Conservation (phyloP, 1,284 basidiomycete genomes). For the Trichosporon sp. region DNA sequence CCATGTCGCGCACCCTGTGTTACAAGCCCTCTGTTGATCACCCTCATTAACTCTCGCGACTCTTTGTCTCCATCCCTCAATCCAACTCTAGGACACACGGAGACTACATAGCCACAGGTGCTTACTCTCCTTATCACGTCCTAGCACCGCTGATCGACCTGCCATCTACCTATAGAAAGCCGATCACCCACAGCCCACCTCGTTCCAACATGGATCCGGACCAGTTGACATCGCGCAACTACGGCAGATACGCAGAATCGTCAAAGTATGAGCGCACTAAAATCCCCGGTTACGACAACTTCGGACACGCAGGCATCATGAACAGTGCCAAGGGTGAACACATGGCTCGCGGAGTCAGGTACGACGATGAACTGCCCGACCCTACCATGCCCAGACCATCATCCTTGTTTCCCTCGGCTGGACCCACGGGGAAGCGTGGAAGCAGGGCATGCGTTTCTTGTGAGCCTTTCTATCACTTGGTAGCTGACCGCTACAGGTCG, state of each 20-base stretch:
- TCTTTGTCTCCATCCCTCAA: no score
- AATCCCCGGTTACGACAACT: not conserved
- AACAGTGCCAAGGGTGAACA: not conserved
- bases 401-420: conserved; percentile 30
- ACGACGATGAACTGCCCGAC: not conserved
- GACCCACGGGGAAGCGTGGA: conserved; percentile 47
- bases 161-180: no score
- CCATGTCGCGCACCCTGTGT: not conserved
- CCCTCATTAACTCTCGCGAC: no score
- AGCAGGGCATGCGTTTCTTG: conserved; percentile 55
- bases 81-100: not conserved
- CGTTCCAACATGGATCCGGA: not conserved
- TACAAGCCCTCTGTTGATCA: not conserved
- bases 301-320: not conserved
- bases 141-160: no score
- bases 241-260: not conserved
- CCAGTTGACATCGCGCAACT: not conserved
- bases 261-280: not conserved
- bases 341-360: not conserved
- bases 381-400: not conserved
- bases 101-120: not conserved
- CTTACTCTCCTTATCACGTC: no score
- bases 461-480: conserved; percentile 31
- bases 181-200: no score
- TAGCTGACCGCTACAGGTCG: conserved; percentile 58